A percentile compares a stretch with the other conserved stretches of the same genome.
These are phyloP conservation scores for Millerozyma acaciae DNA, from an alignment of 805 yeast species.

Conservation along the genomic window DNA sequence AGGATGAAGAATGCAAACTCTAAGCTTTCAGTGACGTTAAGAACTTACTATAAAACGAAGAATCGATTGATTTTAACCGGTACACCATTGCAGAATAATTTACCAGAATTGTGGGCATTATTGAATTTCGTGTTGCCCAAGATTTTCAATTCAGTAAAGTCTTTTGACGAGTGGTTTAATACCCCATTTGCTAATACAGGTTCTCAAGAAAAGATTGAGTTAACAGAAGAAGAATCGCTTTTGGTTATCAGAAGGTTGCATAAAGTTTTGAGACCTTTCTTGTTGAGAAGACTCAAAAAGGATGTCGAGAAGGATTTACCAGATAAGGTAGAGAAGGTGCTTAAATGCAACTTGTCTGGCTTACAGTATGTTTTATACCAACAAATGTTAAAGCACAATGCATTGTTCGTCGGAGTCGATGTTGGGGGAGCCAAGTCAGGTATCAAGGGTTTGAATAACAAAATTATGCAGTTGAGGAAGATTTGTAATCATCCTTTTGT, in stretches of 20 bases:
- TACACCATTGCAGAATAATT: slow-evolving; percentile 80
- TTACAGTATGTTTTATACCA: slow-evolving; percentile 67
- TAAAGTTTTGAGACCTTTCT: slow-evolving; percentile 80
- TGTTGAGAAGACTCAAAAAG: slow-evolving; percentile 76
- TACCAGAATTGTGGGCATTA: slow-evolving; percentile 84
- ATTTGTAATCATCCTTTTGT: slow-evolving; percentile 88
- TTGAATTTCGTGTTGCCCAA: slow-evolving; percentile 79
- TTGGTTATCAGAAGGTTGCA: slow-evolving; percentile 81
- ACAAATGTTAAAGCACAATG: slow-evolving; percentile 73
- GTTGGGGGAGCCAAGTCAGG: slow-evolving; percentile 62
- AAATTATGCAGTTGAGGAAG: slow-evolving; percentile 81
- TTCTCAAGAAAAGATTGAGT: slow-evolving; percentile 71
- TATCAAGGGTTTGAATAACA: slow-evolving; percentile 73
- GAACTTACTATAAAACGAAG: slow-evolving; percentile 68
- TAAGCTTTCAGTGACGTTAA: slow-evolving; percentile 66
- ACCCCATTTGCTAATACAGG: slow-evolving; percentile 88
- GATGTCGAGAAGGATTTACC: slow-evolving; percentile 87
- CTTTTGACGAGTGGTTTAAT: slow-evolving; percentile 87
- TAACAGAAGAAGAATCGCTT: slow-evolving; percentile 82
- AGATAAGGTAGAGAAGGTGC: slow-evolving; percentile 76
- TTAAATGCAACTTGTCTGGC: slow-evolving; percentile 74
- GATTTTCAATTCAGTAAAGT: slow-evolving; percentile 79
- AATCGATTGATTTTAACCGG: slow-evolving; percentile 81
- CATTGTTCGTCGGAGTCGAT: slow-evolving; percentile 61
- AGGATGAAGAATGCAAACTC: slow-evolving; percentile 80